These are phyloP conservation scores for Schizonepeta tenuifolia DNA, from an alignment of 257 asterid species.

Conservation along the genomic window DNA sequence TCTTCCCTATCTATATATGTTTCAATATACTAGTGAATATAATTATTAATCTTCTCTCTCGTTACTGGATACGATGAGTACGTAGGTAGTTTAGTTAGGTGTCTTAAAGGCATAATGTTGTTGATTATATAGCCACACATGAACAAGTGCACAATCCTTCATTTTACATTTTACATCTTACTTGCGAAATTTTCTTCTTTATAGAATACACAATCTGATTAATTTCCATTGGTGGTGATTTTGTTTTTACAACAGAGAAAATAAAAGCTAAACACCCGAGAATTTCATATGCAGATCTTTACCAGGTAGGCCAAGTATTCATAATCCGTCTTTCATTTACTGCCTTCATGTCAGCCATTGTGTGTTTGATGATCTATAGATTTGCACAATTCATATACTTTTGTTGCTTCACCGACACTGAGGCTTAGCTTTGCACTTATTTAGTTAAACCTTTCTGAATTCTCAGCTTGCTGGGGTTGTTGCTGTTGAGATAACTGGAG, in stretches of 20 bases:
- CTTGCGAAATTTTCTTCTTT: not conserved
- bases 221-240: conserved; percentile 22
- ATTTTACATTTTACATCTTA: not conserved
- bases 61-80: no score
- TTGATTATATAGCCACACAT: no score
- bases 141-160: no score
- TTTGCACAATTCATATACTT: not conserved
- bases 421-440: not conserved
- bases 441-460: conserved; percentile 1
- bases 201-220: not conserved
- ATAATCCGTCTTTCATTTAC: not conserved
- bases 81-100: no score
- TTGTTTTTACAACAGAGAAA: conserved; percentile 58
- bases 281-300: conserved; percentile 85
- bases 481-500: conserved; percentile 89
- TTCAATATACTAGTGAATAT: no score
- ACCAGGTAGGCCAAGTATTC: conserved; percentile 60
- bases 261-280: conserved; percentile 73
- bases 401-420: no score
- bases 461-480: conserved; percentile 88
- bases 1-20: not conserved
- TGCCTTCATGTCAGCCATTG: not conserved
- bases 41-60: no score
- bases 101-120: no score
- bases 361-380: not conserved